phyloP scores from a whole-genome alignment of 768 basidiomycete genomes.

The Panaeolus cyanescens region DNA sequence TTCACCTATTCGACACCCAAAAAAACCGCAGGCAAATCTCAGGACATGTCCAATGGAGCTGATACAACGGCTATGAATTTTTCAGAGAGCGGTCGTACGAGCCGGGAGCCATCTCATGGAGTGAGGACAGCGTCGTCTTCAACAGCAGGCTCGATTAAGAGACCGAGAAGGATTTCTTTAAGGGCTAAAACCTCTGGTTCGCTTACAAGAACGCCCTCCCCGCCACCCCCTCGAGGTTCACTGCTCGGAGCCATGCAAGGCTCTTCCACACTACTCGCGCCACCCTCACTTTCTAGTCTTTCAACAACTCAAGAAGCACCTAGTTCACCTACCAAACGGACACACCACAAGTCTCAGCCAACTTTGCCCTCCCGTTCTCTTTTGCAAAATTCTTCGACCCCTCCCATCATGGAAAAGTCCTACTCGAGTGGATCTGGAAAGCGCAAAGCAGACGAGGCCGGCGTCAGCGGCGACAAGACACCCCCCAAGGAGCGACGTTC shows the following conservation, averaged over 20 bases:
- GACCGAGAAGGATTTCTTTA: constrained; percentile 14
- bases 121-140: background rate
- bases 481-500: constrained; percentile 64
- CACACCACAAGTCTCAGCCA: constrained; percentile 30
- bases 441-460: constrained; percentile 70
- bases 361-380: constrained; percentile 29
- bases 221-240: constrained; percentile 23
- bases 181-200: constrained; percentile 21
- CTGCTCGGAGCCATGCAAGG: constrained; percentile 22
- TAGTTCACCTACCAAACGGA: constrained; percentile 27
- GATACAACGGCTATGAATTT: constrained; percentile 1
- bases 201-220: constrained; percentile 21
- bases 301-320: constrained; percentile 43
- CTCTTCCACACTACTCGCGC: constrained; percentile 32
- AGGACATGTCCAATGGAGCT: constrained; percentile 24
- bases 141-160: background rate
- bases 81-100: background rate
- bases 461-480: constrained; percentile 54
- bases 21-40: constrained; percentile 11
- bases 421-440: constrained; percentile 50
- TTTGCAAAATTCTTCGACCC: constrained; percentile 26
- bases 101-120: constrained; percentile 7
- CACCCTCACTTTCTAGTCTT: constrained; percentile 39
- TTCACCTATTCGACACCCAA: constrained; percentile 9
- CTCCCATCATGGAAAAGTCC: constrained; percentile 34